Conservation (phyloP, 148 eudicot species). For the Vaccinium macrocarpon region DNA sequence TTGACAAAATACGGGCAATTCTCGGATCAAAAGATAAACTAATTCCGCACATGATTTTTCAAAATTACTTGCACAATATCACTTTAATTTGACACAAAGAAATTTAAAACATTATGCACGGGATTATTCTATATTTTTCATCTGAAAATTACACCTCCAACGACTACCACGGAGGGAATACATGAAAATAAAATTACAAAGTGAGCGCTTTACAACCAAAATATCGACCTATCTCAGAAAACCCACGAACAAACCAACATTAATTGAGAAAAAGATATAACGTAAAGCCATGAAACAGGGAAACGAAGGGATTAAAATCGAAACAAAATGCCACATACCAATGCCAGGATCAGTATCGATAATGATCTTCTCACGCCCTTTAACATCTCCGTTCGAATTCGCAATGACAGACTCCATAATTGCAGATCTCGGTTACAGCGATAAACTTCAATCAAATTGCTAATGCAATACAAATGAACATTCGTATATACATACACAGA, state of each 20-base stretch:
- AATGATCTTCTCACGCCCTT: slow-evolving; percentile 49
- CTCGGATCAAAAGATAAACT: too few relatives aligned
- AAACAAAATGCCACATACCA: slow-evolving; percentile 33
- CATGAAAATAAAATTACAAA: not conserved
- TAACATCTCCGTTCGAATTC: slow-evolving; percentile 16
- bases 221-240: not conserved
- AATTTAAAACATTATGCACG: too few relatives aligned
- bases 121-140: too few relatives aligned
- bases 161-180: too few relatives aligned
- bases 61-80: too few relatives aligned
- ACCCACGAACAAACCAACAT: not conserved
- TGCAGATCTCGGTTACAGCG: not conserved
- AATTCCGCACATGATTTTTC: too few relatives aligned
- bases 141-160: too few relatives aligned
- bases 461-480: not conserved
- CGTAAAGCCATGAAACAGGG: not conserved
- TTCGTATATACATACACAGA: not conserved
- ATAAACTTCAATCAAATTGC: not conserved
- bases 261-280: not conserved
- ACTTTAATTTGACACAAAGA: too few relatives aligned
- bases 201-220: not conserved
- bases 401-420: slow-evolving; percentile 12
- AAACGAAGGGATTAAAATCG: not conserved
- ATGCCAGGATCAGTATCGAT: slow-evolving; percentile 95
- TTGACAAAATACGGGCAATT: too few relatives aligned